These are phyloP conservation scores for Trichoderma citrinoviride DNA, from an alignment of 2,329 filamentous ascomycete genomes.

Conservation along the genomic window DNA sequence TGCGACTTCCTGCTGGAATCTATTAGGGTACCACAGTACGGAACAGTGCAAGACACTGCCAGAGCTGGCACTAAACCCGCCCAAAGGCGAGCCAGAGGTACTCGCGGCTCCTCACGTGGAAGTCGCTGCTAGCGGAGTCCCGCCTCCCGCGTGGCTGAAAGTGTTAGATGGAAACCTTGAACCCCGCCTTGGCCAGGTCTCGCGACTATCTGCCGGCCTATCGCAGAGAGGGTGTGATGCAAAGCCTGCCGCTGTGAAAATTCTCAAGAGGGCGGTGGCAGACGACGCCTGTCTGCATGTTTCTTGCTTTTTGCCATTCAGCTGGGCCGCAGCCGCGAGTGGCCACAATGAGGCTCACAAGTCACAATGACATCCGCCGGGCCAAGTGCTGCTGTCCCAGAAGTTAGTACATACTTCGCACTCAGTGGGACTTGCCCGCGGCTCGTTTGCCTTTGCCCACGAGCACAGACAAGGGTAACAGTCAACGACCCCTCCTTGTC, in stretches of 20 bases:
- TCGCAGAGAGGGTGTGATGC: conserved; percentile 15
- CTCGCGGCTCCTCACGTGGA: neutral
- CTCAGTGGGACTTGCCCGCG: neutral
- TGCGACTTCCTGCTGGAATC: conserved; percentile 21
- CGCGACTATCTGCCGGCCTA: neutral
- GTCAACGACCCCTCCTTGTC: neutral
- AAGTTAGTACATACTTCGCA: neutral
- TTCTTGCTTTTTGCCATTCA: conserved; percentile 6
- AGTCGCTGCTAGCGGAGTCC: neutral
- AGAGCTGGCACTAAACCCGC: neutral
- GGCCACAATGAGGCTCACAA: neutral
- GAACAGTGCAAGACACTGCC: conserved; percentile 15
- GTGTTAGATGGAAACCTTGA: neutral
- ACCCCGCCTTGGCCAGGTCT: conserved; percentile 16
- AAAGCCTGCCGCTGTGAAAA: conserved; percentile 15
- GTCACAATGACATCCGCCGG: neutral
- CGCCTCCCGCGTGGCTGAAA: neutral
- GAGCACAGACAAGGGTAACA: conserved; percentile 18
- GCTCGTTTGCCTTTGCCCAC: neutral
- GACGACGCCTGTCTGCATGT: neutral
- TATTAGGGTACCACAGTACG: conserved; percentile 20
- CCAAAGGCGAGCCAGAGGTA: neutral
- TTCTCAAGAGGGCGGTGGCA: neutral
- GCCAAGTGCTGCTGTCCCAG: too few species aligned
- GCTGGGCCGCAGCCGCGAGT: neutral